A percentile compares a stretch with the other conserved stretches of the same genome.
These are phyloP conservation scores for Lactuca sativa DNA, from an alignment of 129 eudicot genomes.

Conservation along the genomic window DNA sequence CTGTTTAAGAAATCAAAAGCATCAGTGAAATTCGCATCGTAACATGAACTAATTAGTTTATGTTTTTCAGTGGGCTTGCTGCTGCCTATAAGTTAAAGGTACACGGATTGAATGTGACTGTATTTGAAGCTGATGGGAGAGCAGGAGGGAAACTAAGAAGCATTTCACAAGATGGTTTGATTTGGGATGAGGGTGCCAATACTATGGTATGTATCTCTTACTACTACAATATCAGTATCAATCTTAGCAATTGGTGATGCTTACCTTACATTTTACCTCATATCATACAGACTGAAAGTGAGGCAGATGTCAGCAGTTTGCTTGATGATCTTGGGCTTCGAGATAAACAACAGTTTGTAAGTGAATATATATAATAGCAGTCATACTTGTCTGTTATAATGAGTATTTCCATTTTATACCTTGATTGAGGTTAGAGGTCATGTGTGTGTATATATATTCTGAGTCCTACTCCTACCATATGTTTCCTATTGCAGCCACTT, in stretches of 20 bases:
- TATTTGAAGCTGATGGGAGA: constrained; percentile 89
- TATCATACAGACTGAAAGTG: constrained; percentile 82
- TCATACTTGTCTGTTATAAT: constrained; percentile 1
- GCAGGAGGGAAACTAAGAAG: constrained; percentile 89
- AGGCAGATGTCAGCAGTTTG: constrained; percentile 70
- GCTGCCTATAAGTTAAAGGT: constrained; percentile 87
- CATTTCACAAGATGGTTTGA: constrained; percentile 66
- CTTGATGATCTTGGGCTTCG: constrained; percentile 86
- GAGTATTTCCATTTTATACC: background rate
- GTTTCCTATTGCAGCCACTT: constrained; percentile 67
- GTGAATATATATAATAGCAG: constrained; percentile 22
- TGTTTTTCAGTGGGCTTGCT: constrained; percentile 77
- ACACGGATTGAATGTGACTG: constrained; percentile 71
- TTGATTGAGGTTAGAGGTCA: background rate
- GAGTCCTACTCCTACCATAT: constrained; percentile 7
- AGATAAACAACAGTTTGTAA: constrained; percentile 84
- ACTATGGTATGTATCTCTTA: constrained; percentile 60
- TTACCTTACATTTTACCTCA: constrained; percentile 11
- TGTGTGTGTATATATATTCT: constrained; percentile 12
- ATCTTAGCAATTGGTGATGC: constrained; percentile 16
- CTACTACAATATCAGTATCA: background rate
- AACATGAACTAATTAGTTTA: background rate
- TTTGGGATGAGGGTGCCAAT: constrained; percentile 99
- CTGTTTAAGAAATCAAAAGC: constrained; percentile 10
- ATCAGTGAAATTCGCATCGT: constrained; percentile 10